phyloP scores from a whole-genome alignment of 164 flowering plant species.

The Magnolia sinica region DNA sequence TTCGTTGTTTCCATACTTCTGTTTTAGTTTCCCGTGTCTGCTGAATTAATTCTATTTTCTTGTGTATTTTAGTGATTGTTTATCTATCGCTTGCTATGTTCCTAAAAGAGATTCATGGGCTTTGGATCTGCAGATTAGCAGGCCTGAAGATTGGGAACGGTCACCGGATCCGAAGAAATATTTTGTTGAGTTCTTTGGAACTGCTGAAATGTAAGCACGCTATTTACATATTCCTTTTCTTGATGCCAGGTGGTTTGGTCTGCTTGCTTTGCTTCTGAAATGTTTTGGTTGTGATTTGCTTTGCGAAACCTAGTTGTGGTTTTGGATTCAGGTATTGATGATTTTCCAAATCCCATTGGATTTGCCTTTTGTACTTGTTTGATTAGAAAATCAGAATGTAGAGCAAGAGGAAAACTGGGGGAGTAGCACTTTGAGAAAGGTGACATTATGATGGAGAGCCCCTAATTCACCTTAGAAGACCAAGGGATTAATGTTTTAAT shows the following conservation, averaged over 20 bases:
- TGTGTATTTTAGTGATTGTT: not conserved
- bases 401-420: too few relatives aligned
- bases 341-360: not conserved
- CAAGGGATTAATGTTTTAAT: too few relatives aligned
- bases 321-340: not conserved
- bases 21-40: too few relatives aligned
- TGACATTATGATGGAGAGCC: too few relatives aligned
- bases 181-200: conserved; percentile 93
- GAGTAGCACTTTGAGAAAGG: too few relatives aligned
- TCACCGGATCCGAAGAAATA: conserved; percentile 79
- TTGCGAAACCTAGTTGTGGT: not conserved
- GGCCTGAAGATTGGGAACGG: conserved; percentile 83
- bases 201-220: conserved; percentile 77
- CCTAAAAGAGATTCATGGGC: conserved; percentile 3
- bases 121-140: conserved; percentile 63
- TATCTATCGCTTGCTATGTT: too few relatives aligned
- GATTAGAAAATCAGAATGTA: too few relatives aligned
- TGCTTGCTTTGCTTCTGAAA: not conserved
- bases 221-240: not conserved
- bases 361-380: too few relatives aligned
- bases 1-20: not conserved
- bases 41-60: too few relatives aligned
- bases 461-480: too few relatives aligned
- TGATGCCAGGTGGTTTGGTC: not conserved
- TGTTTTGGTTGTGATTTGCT: not conserved